Evolutionary conservation across 2,329 filamentous ascomycete species (phyloP), one percentile per base, ranked within the genome.

Genomic region (Catunica adiposa): DNA sequence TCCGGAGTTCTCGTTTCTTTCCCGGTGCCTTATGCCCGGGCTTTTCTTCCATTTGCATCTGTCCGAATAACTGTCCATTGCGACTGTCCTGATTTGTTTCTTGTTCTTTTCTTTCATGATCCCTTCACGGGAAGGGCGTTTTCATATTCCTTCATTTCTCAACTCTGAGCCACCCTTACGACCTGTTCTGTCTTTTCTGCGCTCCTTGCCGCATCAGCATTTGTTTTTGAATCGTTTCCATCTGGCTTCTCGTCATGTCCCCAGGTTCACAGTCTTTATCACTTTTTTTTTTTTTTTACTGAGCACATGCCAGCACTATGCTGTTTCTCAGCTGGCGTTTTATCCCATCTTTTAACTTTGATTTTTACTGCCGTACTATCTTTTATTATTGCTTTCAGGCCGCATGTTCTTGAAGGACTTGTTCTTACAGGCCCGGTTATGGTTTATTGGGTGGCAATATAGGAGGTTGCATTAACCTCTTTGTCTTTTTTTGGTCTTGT

Each of bases 401-500:
- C 44, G 44, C 23, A 25, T 25, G 22, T 48, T 48, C 44, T 25
- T 23, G 5, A n/a, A 48, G 11, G 44, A 48, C 44, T 48, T 48
- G 22, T 48, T 48, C 44, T 48, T 48, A 25, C 44, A 48, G 44
- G 44, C 44, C 22, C 40, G 40, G 40, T 44, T 44, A 22, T 44
- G 40, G 40, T 15, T 44, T 44, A 44, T 44, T 44, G 15, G 40
- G 40, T n/a, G 15, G 14, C 15, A 22, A 44, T 44, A 15, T 1
- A 34, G 40, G 40, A n/a, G 40, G 40, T n/a, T 22, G 40, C 20
- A n/a, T 8, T 44, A 20, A n/a, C 29, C 29, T 34, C 29, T 34
- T 11, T 44, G 20, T 44, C 40, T 17, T 22, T 3, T 44, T 44
- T 15, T 15, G 40, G 8, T 44, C 8, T 44, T 17, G 40, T 44